Evolutionary conservation across 371 early-diverging fungal genomes (phyloP).

Genomic region (Mucor plumbeus): DNA sequence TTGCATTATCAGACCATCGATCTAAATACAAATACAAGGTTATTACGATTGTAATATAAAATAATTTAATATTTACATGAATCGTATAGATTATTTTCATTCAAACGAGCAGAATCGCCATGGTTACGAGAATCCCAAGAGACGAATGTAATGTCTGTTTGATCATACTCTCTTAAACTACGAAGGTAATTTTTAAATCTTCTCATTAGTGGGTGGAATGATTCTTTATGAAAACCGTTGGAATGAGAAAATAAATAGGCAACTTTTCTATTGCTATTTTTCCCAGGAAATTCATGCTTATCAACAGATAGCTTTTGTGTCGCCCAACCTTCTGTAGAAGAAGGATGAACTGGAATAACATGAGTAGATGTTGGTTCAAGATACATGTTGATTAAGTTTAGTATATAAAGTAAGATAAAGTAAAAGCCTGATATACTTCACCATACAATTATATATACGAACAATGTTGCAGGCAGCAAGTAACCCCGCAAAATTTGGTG

Average conservation of each 20-base stretch:
- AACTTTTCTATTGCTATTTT: conserved; percentile 18
- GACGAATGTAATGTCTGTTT: conserved; percentile 33
- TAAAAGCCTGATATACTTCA: too few relatives aligned
- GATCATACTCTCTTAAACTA: conserved; percentile 25
- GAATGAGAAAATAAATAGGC: conserved; percentile 44
- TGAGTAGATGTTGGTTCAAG: conserved; percentile 19
- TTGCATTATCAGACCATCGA: conserved; percentile 46
- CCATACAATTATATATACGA: too few relatives aligned
- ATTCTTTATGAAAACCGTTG: conserved; percentile 52
- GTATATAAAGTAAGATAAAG: background rate
- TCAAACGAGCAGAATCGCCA: conserved; percentile 49
- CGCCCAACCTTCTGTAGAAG: conserved; percentile 28
- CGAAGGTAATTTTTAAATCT: conserved; percentile 25
- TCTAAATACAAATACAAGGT: conserved; percentile 22
- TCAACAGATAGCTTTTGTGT: conserved; percentile 37
- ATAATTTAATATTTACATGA: conserved; percentile 29
- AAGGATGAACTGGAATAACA: conserved; percentile 32
- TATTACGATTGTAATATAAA: too few relatives aligned
- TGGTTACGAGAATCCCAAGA: conserved; percentile 53
- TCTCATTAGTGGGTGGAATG: conserved; percentile 43
- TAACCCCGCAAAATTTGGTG: background rate
- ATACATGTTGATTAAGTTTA: conserved; percentile 6
- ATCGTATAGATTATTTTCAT: conserved; percentile 26
- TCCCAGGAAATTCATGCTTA: conserved; percentile 33
- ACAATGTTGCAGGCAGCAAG: background rate